Conservation (phyloP, 108 stramenopile genomes). For the Conticribra weissflogii region DNA sequence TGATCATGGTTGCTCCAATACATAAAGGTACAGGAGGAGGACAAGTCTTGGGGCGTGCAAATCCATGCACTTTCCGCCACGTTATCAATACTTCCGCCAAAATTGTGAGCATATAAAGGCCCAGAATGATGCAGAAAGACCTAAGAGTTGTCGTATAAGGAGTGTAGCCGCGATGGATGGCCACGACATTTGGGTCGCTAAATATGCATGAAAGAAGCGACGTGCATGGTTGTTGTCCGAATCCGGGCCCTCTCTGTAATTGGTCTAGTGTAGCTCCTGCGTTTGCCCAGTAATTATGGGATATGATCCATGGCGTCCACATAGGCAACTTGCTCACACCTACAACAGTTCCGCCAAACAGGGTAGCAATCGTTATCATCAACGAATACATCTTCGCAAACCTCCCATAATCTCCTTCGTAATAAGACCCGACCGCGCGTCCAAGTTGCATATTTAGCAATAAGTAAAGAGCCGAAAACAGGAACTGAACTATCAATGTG, state of each 20-base stretch:
- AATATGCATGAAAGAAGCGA: not conserved
- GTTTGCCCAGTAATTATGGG: not conserved
- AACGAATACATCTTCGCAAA: slow-evolving; percentile 1
- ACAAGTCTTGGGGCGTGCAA: no score
- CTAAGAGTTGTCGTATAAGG: not conserved
- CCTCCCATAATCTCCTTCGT: not conserved
- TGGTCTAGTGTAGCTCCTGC: not conserved
- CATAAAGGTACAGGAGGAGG: no score
- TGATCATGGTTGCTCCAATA: no score
- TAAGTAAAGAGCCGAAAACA: not conserved
- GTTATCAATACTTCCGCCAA: no score
- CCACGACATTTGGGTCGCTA: slow-evolving; percentile 2
- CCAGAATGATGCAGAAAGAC: no score
- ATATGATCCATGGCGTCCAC: slow-evolving; percentile 6
- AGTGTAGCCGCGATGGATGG: not conserved
- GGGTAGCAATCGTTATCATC: not conserved
- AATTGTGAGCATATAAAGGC: no score
- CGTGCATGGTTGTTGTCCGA: slow-evolving; percentile 7
- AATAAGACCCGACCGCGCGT: not conserved
- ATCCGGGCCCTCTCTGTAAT: not conserved
- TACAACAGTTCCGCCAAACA: slow-evolving; percentile 3
- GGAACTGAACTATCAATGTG: slow-evolving; percentile 5
- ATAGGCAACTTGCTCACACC: not conserved
- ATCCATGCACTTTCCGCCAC: no score
- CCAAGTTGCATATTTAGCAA: not conserved